phyloP scores from a whole-genome alignment of 108 stramenopile species.

The Pseudonitzschia multiseries region DNA sequence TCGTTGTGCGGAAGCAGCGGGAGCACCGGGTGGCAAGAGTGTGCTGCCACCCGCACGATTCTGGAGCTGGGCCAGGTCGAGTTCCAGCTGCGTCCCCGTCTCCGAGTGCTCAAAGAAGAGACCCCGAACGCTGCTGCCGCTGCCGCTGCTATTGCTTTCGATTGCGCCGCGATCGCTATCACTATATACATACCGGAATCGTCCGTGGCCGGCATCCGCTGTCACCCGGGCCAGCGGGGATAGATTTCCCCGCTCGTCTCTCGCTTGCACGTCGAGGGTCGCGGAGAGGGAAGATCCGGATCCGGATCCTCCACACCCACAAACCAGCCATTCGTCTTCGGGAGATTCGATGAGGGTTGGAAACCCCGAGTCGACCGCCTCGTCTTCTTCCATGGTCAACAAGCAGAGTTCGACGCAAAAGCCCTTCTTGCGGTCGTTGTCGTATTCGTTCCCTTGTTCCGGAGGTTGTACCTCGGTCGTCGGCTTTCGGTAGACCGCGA shows the following conservation, averaged over 20 bases:
- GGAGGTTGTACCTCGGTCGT: neutral
- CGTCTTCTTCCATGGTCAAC: constrained; percentile 71
- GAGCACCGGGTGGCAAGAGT: constrained; percentile 13
- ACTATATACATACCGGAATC: constrained; percentile 5
- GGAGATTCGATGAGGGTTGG: constrained; percentile 38
- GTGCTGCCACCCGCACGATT: constrained; percentile 19
- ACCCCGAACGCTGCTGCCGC: neutral
- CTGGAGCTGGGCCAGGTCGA: constrained; percentile 36
- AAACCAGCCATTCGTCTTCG: constrained; percentile 64
- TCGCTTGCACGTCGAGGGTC: constrained; percentile 24
- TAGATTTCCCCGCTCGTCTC: neutral
- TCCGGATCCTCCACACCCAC: constrained; percentile 40
- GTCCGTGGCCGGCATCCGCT: constrained; percentile 30
- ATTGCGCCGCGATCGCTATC: neutral
- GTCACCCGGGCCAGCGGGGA: constrained; percentile 24
- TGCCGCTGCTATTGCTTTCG: neutral
- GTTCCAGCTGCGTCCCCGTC: constrained; percentile 51
- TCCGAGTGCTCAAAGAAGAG: constrained; percentile 53
- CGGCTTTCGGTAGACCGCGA: constrained; percentile 32
- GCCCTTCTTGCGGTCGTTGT: constrained; percentile 17
- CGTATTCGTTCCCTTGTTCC: neutral
- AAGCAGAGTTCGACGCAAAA: constrained; percentile 51
- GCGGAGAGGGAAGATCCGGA: constrained; percentile 24
- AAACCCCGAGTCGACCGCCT: constrained; percentile 57
- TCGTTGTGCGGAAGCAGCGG: neutral